Evolutionary conservation across 1,284 basidiomycete species (phyloP), one percentile per base, ranked within the genome.

Genomic region (Xerocomus amazonicus): DNA sequence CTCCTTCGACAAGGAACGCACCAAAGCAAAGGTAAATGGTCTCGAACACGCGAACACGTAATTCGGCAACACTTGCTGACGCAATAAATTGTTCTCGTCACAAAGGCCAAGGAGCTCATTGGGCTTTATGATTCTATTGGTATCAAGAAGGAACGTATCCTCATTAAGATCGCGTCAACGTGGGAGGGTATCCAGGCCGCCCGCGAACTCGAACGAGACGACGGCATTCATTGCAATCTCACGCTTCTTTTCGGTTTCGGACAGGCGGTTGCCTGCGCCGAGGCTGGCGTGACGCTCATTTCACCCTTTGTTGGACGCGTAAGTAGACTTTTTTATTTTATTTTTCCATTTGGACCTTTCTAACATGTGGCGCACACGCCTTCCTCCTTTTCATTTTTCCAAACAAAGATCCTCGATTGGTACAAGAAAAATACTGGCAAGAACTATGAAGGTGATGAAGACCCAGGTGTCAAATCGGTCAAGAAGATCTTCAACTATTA

Each of bases 131-230:
- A 96, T 52, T 88, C 87, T 32, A 71, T 92, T 55, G 96, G 96
- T 56, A 83, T 99, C 74, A 77, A 82, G 70, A 92, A 91, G 74
- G 94, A 98, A 54, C 92, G 96, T 56, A 77, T 97, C 56, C 79
- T 99, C 63, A 97, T 99, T 86, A 99, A 99, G 80, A 97, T 99
- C 63, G 96, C 96, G 29, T 97, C 96, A 35, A 97, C 95, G 46
- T 99, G 92, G 92, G 96, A 98, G 74, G 97, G 96, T 75, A 99
- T 99, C 76, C 96, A 98, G 74, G 96, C 96, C 57, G 96, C 96
- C 43, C 85, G 92, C 58, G 89, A 96, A 73, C 88, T 99, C 62
- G 96, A 99, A 80, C 71, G 82, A 59, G 87, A 97, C 67, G 83
- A 92, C 47, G 83, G 81, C 62, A 98, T 99, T 72, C 95, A 97